Conservation (phyloP, 305 asterid genomes). For the Nicotiana rustica region DNA sequence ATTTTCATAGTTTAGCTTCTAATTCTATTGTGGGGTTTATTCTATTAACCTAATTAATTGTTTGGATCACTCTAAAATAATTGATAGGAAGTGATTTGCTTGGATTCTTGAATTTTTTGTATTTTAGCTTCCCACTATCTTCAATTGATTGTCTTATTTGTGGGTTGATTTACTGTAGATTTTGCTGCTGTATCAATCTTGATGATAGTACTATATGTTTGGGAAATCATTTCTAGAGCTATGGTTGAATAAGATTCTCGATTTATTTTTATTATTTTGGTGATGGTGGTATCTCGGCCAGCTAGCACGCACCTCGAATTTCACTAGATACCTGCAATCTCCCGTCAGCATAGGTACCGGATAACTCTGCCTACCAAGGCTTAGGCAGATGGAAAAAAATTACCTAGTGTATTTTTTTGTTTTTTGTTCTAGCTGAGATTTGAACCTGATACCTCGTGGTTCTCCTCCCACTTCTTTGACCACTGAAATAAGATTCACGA, state of each 20-base stretch:
- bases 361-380: too few species aligned
- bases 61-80: neutral
- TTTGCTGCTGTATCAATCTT: slow-evolving; percentile 9
- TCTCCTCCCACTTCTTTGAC: too few species aligned
- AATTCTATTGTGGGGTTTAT: neutral
- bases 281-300: too few species aligned
- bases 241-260: neutral
- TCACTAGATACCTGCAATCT: too few species aligned
- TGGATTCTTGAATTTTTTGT: neutral
- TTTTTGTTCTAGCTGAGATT: too few species aligned
- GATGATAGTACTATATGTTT: neutral
- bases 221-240: neutral
- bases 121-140: neutral
- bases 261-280: too few species aligned
- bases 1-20: neutral
- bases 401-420: too few species aligned
- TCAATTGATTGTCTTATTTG: slow-evolving; percentile 10
- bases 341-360: too few species aligned
- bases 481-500: neutral
- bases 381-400: too few species aligned
- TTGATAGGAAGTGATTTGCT: neutral
- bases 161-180: neutral
- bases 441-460: too few species aligned
- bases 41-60: neutral
- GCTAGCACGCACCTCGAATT: too few species aligned